phyloP scores from a whole-genome alignment of 768 basidiomycete species.

The Trichaptum fuscoviolaceum region DNA sequence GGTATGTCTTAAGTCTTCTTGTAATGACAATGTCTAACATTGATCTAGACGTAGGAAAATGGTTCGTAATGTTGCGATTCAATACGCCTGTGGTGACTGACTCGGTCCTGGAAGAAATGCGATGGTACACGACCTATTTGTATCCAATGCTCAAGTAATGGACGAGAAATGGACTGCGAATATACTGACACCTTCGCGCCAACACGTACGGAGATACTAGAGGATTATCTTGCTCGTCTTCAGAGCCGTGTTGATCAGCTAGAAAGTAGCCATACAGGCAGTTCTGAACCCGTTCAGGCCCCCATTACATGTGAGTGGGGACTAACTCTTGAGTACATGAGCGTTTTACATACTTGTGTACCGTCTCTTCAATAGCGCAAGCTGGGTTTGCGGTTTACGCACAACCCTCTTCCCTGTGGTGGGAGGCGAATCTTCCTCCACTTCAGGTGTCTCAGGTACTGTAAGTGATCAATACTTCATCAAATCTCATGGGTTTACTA shows the following conservation, averaged over 20 bases:
- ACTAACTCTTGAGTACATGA: too few relatives aligned
- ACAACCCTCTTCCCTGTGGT: too few relatives aligned
- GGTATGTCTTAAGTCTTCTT: conserved; percentile 23
- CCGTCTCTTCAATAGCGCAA: too few relatives aligned
- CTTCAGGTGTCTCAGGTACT: too few relatives aligned
- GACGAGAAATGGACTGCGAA: conserved; percentile 64
- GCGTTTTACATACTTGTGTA: too few relatives aligned
- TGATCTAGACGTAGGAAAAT: conserved; percentile 42
- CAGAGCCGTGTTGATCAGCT: conserved; percentile 42
- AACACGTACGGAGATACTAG: conserved; percentile 54
- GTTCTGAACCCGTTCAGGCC: too few relatives aligned
- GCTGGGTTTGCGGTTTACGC: too few relatives aligned
- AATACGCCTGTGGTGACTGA: not conserved
- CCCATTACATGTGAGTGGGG: too few relatives aligned
- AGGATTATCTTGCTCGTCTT: conserved; percentile 52
- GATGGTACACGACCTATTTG: conserved; percentile 62
- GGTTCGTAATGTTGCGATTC: conserved; percentile 21
- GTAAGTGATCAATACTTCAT: too few relatives aligned
- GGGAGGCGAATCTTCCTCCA: too few relatives aligned
- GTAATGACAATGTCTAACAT: not conserved
- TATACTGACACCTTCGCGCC: conserved; percentile 60
- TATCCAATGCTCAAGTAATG: conserved; percentile 54
- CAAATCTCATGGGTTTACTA: not conserved
- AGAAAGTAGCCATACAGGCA: conserved; percentile 12
- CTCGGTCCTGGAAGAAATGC: conserved; percentile 46